These are phyloP conservation scores for Cercospora brassicicola DNA, from an alignment of 2,329 filamentous ascomycete genomes.

Conservation along the genomic window DNA sequence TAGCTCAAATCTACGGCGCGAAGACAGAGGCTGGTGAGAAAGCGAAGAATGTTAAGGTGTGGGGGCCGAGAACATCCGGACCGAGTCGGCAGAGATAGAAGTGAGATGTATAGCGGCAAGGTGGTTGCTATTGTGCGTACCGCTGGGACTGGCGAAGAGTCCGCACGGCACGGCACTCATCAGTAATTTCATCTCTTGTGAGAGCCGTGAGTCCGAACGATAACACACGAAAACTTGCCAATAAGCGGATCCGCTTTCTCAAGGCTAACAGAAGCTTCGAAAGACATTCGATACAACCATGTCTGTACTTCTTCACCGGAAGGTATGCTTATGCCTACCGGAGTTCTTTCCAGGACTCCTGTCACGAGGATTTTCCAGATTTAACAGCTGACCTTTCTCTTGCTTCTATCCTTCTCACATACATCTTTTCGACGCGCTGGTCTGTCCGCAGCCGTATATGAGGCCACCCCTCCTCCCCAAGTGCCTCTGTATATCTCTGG, in stretches of 20 bases:
- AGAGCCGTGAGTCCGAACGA: not conserved
- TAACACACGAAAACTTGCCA: not conserved
- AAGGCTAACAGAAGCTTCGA: not conserved
- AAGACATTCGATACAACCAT: not conserved
- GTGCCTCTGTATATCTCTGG: too few relatives aligned
- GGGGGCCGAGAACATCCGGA: not conserved
- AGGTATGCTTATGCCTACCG: not conserved
- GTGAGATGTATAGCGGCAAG: not conserved
- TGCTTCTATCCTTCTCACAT: not conserved
- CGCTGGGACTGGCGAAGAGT: not conserved
- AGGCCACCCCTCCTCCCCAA: not conserved
- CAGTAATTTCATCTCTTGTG: not conserved
- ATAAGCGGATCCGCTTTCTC: not conserved
- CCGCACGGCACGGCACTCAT: not conserved
- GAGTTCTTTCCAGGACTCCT: not conserved
- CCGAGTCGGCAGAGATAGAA: not conserved
- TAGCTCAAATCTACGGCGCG: conserved; percentile 7
- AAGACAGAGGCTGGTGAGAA: conserved; percentile 4
- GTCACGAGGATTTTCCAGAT: not conserved
- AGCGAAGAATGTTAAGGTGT: conserved; percentile 1
- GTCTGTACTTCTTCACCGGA: not conserved
- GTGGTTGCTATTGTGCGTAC: not conserved
- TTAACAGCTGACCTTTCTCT: not conserved
- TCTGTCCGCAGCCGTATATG: not conserved
- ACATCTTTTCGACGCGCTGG: not conserved